Evolutionary conservation across 768 basidiomycete species (phyloP).

Genomic region (Trametes villosa): DNA sequence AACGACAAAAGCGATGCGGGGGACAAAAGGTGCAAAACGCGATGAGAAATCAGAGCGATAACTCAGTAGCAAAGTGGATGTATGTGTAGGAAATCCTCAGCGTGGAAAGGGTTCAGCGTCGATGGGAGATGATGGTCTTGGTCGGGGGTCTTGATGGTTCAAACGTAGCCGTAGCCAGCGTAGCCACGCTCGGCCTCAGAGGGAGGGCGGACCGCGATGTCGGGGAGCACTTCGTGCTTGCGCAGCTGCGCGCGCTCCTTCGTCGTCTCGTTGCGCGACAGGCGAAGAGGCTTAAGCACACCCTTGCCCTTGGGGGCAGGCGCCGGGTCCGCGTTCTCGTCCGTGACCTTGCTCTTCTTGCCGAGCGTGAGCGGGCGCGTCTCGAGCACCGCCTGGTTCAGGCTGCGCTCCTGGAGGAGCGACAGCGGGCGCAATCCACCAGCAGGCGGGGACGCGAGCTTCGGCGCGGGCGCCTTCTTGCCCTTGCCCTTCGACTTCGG

Average conservation of each 20-base stretch:
- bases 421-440: slow-evolving; percentile 63
- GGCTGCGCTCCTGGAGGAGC: slow-evolving; percentile 63
- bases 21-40: background rate
- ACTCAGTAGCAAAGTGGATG: slow-evolving; percentile 22
- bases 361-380: slow-evolving; percentile 61
- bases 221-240: slow-evolving; percentile 59
- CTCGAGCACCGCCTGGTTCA: slow-evolving; percentile 39
- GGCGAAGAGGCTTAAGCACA: slow-evolving; percentile 61
- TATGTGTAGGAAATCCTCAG: slow-evolving; percentile 18
- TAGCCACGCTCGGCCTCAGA: slow-evolving; percentile 52
- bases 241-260: slow-evolving; percentile 62
- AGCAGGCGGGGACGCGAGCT: slow-evolving; percentile 32
- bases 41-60: slow-evolving; percentile 21
- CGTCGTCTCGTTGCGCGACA: slow-evolving; percentile 65
- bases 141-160: slow-evolving; percentile 4
- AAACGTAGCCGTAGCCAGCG: slow-evolving; percentile 49
- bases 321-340: slow-evolving; percentile 35
- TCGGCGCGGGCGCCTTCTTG: slow-evolving; percentile 40
- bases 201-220: slow-evolving; percentile 65
- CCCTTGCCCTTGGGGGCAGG: slow-evolving; percentile 47
- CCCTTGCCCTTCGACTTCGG: slow-evolving; percentile 56
- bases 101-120: slow-evolving; percentile 15
- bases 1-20: slow-evolving; percentile 9
- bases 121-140: background rate
- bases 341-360: slow-evolving; percentile 47